Evolutionary conservation across 495 filamentous ascomycete species (phyloP).

Genomic region (Lasiosphaeriaceae sp.): DNA sequence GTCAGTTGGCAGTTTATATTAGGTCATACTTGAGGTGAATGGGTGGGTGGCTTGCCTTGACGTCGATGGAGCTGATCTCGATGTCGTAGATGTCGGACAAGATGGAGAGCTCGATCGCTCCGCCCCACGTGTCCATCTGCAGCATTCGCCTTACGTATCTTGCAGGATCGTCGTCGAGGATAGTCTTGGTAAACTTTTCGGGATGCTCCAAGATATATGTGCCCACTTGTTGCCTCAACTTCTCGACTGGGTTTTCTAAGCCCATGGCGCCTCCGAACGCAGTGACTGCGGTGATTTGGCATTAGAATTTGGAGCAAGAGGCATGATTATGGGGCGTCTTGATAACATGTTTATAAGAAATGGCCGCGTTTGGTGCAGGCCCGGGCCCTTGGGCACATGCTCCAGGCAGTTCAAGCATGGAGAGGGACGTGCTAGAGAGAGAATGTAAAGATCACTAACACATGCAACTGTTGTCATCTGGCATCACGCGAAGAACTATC

Average conservation of each 20-base stretch:
- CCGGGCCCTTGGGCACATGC: too few relatives aligned
- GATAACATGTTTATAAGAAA: too few relatives aligned
- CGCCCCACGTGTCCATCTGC: slow-evolving; percentile 81
- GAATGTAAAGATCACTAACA: slow-evolving; percentile 32
- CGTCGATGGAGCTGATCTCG: slow-evolving; percentile 82
- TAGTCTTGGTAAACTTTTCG: slow-evolving; percentile 64
- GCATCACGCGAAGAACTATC: slow-evolving; percentile 84
- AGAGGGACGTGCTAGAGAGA: neutral
- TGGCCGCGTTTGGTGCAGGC: too few relatives aligned
- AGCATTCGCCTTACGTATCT: slow-evolving; percentile 85
- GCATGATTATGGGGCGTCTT: too few relatives aligned
- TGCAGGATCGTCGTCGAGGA: slow-evolving; percentile 70
- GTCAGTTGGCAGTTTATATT: neutral
- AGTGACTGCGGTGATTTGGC: slow-evolving; percentile 47
- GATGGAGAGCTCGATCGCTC: slow-evolving; percentile 83
- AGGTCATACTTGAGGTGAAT: neutral
- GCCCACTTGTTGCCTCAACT: slow-evolving; percentile 80
- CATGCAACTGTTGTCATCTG: slow-evolving; percentile 93
- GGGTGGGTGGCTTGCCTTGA: slow-evolving; percentile 32
- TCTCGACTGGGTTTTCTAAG: slow-evolving; percentile 31
- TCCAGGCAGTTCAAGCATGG: neutral
- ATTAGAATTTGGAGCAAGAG: too few relatives aligned
- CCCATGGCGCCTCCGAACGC: slow-evolving; percentile 74
- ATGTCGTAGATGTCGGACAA: slow-evolving; percentile 80
- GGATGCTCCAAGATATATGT: slow-evolving; percentile 70